Base-by-base conservation (phyloP, 164 flowering plant genomes). In the Macadamia integrifolia region DNA sequence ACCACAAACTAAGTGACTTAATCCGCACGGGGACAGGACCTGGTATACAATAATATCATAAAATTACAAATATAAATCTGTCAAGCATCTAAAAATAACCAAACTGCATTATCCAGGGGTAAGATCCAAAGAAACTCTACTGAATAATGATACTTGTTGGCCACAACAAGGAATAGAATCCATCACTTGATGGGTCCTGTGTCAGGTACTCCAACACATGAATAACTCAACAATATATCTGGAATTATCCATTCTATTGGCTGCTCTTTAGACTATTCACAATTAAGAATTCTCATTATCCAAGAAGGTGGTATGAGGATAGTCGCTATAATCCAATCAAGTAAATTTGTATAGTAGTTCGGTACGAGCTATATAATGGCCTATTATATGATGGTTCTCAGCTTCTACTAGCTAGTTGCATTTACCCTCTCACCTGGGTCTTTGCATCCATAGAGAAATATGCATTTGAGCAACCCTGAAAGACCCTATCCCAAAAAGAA, bases 1-100 rank as follows among this genome's bases (percentile, higher is more conserved):
- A 76, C 97, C 97, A 82, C 99, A 94, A 29, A 92, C 81, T 74
- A 87, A 80, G 79, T 92, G 95, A 31, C 75, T 81, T 28, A 80
- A 79, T 76, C 95, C 97, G 82, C 99, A 94, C 15, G 97, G 97
- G 61, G 83, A 86, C 57, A 94, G 75, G 78, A 86, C 93, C 98
- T 92, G 86, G 63, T 14, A 63, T 40, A 73, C 18, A 71, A 32
- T 55, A 66, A 23, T 23, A 28, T 30, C 59, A 70, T 18, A 48
- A 28, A 60, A 70, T 69, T 64, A 76, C 44, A 63, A 59, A n/a
- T 10, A 29, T 57, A 10, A 64, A 29, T 32, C 18, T 50, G 40
- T 35, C 40, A 58, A 13, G 42, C 49, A 18, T 18, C 3, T n/a
- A 50, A 10, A 17, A 48, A 58, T 15, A 12, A 6, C 18, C 23